Evolutionary conservation across 2,329 filamentous ascomycete genomes (phyloP).

Genomic region (Orbilia oligospora): DNA sequence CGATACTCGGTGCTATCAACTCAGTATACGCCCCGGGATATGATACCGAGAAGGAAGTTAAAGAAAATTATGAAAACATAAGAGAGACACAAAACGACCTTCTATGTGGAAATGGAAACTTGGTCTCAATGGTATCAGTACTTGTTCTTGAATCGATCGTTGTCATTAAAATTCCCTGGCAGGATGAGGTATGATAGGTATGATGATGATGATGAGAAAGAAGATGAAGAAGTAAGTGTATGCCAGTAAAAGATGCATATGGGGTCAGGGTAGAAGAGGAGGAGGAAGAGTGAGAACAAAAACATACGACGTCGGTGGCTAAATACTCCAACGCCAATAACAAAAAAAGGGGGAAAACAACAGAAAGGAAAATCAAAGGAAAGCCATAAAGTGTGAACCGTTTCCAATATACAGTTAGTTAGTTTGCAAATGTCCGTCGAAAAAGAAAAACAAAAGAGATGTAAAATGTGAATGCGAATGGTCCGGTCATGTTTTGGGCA

Average conservation of each 20-base stretch:
- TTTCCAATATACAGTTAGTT: constrained; percentile 33
- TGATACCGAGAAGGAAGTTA: too few species aligned
- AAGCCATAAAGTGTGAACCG: not conserved
- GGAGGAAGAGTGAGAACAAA: not conserved
- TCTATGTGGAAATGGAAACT: not conserved
- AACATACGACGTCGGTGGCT: constrained; percentile 22
- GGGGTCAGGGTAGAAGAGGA: constrained; percentile 8
- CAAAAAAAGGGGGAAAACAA: constrained; percentile 10
- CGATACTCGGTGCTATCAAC: too few species aligned
- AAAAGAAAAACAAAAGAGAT: constrained; percentile 4
- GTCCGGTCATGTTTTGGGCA: constrained; percentile 17
- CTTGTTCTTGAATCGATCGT: not conserved
- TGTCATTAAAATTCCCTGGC: constrained; percentile 30
- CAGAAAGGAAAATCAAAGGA: not conserved
- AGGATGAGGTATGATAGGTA: not conserved
- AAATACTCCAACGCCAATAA: constrained; percentile 44
- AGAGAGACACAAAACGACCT: too few species aligned
- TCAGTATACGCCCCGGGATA: too few species aligned
- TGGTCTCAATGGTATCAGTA: not conserved
- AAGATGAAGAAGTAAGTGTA: too few species aligned
- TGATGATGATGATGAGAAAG: too few species aligned
- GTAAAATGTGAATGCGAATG: constrained; percentile 10
- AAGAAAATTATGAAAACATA: too few species aligned
- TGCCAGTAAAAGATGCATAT: constrained; percentile 25
- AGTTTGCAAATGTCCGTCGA: not conserved